Evolutionary conservation across 768 basidiomycete genomes (phyloP).

Genomic region (Amanita pallidorosea): DNA sequence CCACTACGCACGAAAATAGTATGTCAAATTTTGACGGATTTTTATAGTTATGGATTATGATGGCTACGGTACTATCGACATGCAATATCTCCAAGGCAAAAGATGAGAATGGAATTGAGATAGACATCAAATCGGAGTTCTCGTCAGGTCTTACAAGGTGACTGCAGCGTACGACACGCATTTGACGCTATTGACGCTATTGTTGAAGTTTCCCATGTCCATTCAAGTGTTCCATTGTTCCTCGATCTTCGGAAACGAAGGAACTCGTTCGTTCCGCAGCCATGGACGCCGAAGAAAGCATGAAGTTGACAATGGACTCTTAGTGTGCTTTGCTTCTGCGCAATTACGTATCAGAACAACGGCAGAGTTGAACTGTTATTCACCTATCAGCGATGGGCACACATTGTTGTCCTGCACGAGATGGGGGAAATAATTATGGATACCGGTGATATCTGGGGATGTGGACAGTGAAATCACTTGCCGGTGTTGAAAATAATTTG

Average conservation of each 20-base stretch:
- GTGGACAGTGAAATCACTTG: too few relatives aligned
- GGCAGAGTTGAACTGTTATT: too few relatives aligned
- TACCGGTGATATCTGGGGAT: too few relatives aligned
- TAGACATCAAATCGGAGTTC: constrained; percentile 4
- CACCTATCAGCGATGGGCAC: too few relatives aligned
- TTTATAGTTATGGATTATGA: constrained; percentile 10
- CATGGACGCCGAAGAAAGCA: not conserved
- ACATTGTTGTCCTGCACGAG: too few relatives aligned
- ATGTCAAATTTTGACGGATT: not conserved
- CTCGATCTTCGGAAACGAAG: not conserved
- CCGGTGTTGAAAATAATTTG: too few relatives aligned
- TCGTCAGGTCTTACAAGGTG: not conserved
- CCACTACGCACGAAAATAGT: not conserved
- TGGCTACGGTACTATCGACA: constrained; percentile 18
- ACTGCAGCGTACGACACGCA: too few relatives aligned
- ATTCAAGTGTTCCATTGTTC: not conserved
- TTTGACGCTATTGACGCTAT: too few relatives aligned
- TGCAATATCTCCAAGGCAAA: constrained; percentile 15
- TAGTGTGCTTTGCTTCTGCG: too few relatives aligned
- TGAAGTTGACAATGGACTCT: not conserved
- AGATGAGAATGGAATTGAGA: constrained; percentile 17
- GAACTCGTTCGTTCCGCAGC: not conserved
- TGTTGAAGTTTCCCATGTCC: not conserved
- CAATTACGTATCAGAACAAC: too few relatives aligned
- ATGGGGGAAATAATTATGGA: too few relatives aligned